Base-by-base conservation (phyloP, 768 basidiomycete genomes). In the Tulasnella sp. region DNA sequence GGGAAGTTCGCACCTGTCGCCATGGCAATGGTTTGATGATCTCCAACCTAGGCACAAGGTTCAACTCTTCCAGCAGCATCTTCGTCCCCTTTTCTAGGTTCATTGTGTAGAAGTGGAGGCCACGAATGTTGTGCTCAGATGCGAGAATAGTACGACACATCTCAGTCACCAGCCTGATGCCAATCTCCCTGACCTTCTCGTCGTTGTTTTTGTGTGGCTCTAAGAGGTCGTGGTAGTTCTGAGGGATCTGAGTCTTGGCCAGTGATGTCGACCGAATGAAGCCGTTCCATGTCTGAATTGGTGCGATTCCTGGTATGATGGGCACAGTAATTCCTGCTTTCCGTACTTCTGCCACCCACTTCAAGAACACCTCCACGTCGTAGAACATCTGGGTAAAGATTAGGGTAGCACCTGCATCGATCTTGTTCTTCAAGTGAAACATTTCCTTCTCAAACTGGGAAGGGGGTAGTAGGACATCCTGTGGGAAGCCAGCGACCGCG, bases 361-460 rank as follows among this genome's bases (percentile, higher is more conserved):
- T 76, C 66, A 96, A 82, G 74, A 99, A 98, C 65, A 98, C 68
- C 31, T 89, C 79, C 49, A 85, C 83, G 66, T 96, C 93, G 73
- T 93, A 96, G 74, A 97, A 97, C 90, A 97, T 92, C 71, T 97
- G 93, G 0, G 93, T 96, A 75, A 97, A 96, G 71, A 97, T 96
- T 73, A 94, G 89, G 68, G 82, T 78, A 62, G 84, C 87, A 41
- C 93, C 92, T 9, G 83, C 87, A 63, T 94, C 92, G 60, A 93
- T 73, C 72, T 97, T 97, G 63, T 87, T 83, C 72, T 94, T 94
- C 63, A 96, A 76, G 70, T 79, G 93, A 60, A 77, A 71, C 72
- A 96, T 83, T 71, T 97, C 93, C 54, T 79, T 79, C 27, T 78
- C 80, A 43, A 79, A 79, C 65, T 92, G 84, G 49, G 83, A 85